These are phyloP conservation scores for Allium sativum DNA, from an alignment of 106 monocot species.

Conservation along the genomic window DNA sequence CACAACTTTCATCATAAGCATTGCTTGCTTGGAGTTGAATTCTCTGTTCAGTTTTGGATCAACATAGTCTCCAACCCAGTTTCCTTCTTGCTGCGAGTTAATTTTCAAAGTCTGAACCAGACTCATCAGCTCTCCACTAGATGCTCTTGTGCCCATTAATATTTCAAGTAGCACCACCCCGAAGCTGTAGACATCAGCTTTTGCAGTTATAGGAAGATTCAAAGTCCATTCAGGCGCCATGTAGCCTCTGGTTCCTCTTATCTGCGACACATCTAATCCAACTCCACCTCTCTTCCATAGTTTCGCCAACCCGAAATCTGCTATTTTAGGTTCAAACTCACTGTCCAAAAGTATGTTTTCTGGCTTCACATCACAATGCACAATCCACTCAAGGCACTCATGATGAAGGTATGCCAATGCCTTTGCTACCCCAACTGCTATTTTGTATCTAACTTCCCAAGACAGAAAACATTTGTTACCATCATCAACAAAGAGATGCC, in stretches of 20 bases:
- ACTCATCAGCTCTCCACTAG: not conserved
- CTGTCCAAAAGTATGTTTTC: not conserved
- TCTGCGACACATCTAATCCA: not conserved
- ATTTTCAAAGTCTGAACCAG: not conserved
- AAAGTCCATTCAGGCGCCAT: not conserved
- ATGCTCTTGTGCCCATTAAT: not conserved
- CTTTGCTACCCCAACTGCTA: not conserved
- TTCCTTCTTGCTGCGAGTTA: not conserved
- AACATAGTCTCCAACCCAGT: constrained; percentile 1
- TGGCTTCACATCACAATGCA: not conserved
- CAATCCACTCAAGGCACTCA: not conserved
- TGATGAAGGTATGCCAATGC: not conserved
- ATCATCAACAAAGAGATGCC: constrained; percentile 15
- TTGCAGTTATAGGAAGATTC: not conserved
- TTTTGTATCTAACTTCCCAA: not conserved
- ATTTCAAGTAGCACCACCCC: not conserved
- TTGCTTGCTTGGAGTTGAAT: constrained; percentile 11
- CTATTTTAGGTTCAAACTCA: not conserved
- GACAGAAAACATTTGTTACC: not conserved
- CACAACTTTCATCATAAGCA: constrained; percentile 12
- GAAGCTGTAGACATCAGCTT: not conserved
- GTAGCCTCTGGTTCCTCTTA: not conserved
- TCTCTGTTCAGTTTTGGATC: constrained; percentile 10
- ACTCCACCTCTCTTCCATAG: not conserved
- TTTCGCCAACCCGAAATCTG: not conserved